phyloP scores from a whole-genome alignment of 2,329 filamentous ascomycete genomes.

The Drechmeria coniospora region DNA sequence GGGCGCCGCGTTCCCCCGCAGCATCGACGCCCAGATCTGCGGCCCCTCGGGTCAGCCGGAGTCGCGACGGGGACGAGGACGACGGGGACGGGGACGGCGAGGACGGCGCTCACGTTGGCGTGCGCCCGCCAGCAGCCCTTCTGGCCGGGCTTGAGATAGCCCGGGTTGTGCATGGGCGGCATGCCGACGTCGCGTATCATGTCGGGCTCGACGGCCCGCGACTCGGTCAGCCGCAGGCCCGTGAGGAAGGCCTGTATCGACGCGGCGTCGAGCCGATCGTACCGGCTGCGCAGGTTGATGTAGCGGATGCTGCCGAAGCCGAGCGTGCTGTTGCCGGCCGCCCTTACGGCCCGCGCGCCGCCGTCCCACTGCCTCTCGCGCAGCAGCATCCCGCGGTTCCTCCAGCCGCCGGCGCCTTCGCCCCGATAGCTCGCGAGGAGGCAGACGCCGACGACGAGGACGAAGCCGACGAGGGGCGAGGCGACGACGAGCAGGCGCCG shows the following conservation, averaged over 20 bases:
- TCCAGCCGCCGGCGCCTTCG: too few relatives aligned
- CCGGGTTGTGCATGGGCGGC: constrained; percentile 8
- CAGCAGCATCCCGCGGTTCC: too few relatives aligned
- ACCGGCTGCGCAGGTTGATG: constrained; percentile 11
- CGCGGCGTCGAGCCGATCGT: constrained; percentile 12
- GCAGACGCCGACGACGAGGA: too few relatives aligned
- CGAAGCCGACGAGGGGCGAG: too few relatives aligned
- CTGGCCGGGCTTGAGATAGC: constrained; percentile 7
- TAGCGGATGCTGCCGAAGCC: too few relatives aligned
- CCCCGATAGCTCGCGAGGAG: too few relatives aligned
- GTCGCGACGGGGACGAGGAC: too few relatives aligned
- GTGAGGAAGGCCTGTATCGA: constrained; percentile 12
- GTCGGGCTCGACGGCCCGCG: constrained; percentile 8
- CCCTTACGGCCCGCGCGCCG: too few relatives aligned
- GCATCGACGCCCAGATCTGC: constrained; percentile 12
- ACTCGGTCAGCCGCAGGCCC: constrained; percentile 9
- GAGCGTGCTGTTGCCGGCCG: not conserved
- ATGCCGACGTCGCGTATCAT: constrained; percentile 9
- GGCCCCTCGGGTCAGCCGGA: too few relatives aligned
- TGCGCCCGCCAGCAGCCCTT: constrained; percentile 13
- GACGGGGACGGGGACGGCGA: too few relatives aligned
- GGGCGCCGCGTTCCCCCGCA: constrained; percentile 7
- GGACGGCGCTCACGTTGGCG: constrained; percentile 9
- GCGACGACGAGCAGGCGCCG: too few relatives aligned
- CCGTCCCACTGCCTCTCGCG: too few relatives aligned